Conservation (phyloP, 2,329 filamentous ascomycete genomes). For the Microcyclospora pomicola region DNA sequence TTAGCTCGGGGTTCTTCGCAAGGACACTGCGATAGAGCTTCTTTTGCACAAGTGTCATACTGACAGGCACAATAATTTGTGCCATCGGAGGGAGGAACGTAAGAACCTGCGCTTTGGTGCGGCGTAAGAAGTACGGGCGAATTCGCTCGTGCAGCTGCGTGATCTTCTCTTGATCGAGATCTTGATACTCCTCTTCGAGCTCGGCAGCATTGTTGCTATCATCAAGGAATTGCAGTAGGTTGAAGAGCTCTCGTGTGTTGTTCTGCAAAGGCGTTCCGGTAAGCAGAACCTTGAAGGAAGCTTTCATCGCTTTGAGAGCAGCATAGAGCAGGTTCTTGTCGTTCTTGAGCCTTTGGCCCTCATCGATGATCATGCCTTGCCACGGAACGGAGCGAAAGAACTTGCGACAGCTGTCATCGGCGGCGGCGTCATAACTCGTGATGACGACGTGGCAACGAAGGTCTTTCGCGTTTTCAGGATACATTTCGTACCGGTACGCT, state of each 20-base stretch:
- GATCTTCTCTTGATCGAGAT: slow-evolving; percentile 73
- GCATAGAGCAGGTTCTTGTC: slow-evolving; percentile 72
- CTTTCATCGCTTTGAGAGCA: slow-evolving; percentile 56
- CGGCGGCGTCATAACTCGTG: slow-evolving; percentile 83
- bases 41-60: slow-evolving; percentile 87
- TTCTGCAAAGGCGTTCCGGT: slow-evolving; percentile 90
- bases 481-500: slow-evolving; percentile 72
- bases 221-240: slow-evolving; percentile 89
- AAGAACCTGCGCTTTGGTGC: slow-evolving; percentile 81
- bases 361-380: slow-evolving; percentile 82
- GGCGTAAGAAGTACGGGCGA: slow-evolving; percentile 53
- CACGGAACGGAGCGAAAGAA: slow-evolving; percentile 63
- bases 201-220: slow-evolving; percentile 52
- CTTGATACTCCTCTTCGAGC: slow-evolving; percentile 60
- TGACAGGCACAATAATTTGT: slow-evolving; percentile 90
- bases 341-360: slow-evolving; percentile 91
- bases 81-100: slow-evolving; percentile 87
- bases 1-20: slow-evolving; percentile 75
- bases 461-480: slow-evolving; percentile 48
- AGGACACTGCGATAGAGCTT: slow-evolving; percentile 90
- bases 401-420: slow-evolving; percentile 56
- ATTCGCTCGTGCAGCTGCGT: slow-evolving; percentile 71
- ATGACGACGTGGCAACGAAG: slow-evolving; percentile 84
- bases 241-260: slow-evolving; percentile 88
- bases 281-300: slow-evolving; percentile 72